A percentile compares a stretch with the other conserved stretches of the same genome.
Conservation (phyloP, 805 yeast species). For the Sugiyamaella mastotermitis region DNA sequence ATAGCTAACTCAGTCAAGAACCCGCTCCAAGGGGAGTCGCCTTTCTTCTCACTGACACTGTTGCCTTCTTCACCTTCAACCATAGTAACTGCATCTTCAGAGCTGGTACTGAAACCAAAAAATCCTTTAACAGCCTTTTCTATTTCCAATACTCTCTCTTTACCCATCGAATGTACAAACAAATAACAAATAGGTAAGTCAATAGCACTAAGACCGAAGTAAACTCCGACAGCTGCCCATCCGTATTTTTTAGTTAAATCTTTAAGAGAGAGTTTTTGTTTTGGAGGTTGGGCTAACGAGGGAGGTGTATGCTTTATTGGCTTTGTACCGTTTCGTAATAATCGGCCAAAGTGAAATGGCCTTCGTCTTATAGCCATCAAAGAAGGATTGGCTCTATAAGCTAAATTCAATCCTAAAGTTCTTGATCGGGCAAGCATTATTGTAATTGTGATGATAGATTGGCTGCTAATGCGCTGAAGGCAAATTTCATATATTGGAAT, state of each 20-base stretch:
- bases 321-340: too few relatives aligned
- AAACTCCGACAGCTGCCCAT: constrained; percentile 82
- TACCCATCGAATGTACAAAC: constrained; percentile 81
- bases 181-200: constrained; percentile 82
- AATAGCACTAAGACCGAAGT: constrained; percentile 60
- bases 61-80: constrained; percentile 10
- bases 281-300: too few relatives aligned
- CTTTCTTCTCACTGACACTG: constrained; percentile 9
- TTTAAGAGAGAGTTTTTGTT: constrained; percentile 32
- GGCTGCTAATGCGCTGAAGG: too few relatives aligned
- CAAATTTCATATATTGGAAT: too few relatives aligned
- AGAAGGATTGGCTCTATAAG: neutral
- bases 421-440: too few relatives aligned
- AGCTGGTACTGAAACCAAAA: constrained; percentile 53
- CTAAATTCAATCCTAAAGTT: too few relatives aligned
- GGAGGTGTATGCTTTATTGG: too few relatives aligned
- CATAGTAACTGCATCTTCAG: constrained; percentile 8
- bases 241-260: constrained; percentile 81
- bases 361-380: too few relatives aligned
- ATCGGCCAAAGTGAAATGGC: too few relatives aligned
- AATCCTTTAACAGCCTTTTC: constrained; percentile 54
- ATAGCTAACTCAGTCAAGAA: constrained; percentile 78
- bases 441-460: too few relatives aligned
- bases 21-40: constrained; percentile 28
- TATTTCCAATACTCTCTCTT: constrained; percentile 64